These are phyloP conservation scores for Penicillium nordicum DNA, from an alignment of 2,329 filamentous ascomycete genomes.

Conservation along the genomic window DNA sequence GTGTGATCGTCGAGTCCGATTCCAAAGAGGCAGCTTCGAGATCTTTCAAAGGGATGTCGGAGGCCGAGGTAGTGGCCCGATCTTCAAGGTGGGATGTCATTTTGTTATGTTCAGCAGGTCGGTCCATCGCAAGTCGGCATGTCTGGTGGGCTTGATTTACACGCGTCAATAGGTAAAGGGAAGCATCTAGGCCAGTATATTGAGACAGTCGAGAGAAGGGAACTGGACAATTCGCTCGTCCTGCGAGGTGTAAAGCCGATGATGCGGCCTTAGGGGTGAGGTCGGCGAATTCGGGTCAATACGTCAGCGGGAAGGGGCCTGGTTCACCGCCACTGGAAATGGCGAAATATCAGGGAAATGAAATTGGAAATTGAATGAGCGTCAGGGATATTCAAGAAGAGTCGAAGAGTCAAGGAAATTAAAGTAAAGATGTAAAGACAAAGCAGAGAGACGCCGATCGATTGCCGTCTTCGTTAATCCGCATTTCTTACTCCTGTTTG, in stretches of 20 bases:
- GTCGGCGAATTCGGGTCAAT: conserved; percentile 2
- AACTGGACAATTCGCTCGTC: conserved; percentile 1
- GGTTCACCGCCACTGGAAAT: neutral
- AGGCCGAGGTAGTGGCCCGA: conserved; percentile 22
- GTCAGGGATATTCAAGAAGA: neutral
- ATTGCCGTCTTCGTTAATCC: conserved; percentile 4
- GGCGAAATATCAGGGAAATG: neutral
- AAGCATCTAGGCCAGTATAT: neutral
- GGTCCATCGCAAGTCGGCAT: conserved; percentile 4
- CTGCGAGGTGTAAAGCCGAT: conserved; percentile 6
- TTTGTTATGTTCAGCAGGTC: conserved; percentile 1
- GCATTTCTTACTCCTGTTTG: neutral
- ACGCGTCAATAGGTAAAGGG: neutral
- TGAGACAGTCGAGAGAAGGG: neutral
- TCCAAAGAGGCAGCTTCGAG: conserved; percentile 25
- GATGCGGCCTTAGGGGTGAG: neutral
- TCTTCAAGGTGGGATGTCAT: conserved; percentile 16
- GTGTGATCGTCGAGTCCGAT: conserved; percentile 1
- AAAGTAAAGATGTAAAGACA: neutral
- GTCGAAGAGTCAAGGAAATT: neutral
- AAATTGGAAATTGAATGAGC: neutral
- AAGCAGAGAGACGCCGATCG: neutral
- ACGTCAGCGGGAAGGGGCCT: conserved; percentile 2
- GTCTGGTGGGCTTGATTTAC: conserved; percentile 1
- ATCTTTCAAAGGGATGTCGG: conserved; percentile 29